Conservation (phyloP, 768 basidiomycete genomes). For the Cystofilobasidium macerans region DNA sequence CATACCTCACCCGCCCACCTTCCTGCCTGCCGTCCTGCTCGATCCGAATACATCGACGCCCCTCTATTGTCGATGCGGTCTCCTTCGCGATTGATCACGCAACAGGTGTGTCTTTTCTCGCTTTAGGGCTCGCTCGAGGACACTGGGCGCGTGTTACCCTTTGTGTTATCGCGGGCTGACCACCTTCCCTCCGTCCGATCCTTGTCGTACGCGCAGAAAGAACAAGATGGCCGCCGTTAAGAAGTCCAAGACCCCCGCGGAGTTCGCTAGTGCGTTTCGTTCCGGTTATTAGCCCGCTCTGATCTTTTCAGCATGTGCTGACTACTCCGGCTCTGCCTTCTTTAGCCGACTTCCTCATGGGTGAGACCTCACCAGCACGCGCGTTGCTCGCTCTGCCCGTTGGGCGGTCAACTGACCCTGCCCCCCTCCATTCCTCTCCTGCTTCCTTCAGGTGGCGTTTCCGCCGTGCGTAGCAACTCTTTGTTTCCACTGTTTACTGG, state of each 20-base stretch:
- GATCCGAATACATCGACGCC: too few relatives aligned
- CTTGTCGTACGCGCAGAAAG: not conserved
- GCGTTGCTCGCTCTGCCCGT: not conserved
- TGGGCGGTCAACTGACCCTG: not conserved
- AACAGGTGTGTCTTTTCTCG: not conserved
- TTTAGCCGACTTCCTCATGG: slow-evolving; percentile 86
- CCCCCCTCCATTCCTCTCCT: not conserved
- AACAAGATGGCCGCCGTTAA: slow-evolving; percentile 29
- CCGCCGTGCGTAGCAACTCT: slow-evolving; percentile 30
- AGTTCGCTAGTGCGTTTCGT: slow-evolving; percentile 58
- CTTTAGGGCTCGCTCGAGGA: too few relatives aligned
- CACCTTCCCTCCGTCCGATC: slow-evolving; percentile 17
- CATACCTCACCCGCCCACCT: slow-evolving; percentile 35
- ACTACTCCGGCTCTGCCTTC: slow-evolving; percentile 5
- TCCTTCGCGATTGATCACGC: slow-evolving; percentile 26
- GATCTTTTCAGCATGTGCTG: not conserved
- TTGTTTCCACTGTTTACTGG: not conserved
- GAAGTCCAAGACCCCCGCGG: slow-evolving; percentile 81
- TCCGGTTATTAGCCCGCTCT: slow-evolving; percentile 6
- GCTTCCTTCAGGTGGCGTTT: slow-evolving; percentile 42
- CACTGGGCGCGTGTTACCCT: too few relatives aligned
- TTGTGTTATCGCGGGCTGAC: too few relatives aligned
- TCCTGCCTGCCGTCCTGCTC: slow-evolving; percentile 32
- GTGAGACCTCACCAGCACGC: slow-evolving; percentile 50
- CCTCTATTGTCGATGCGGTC: too few relatives aligned